Evolutionary conservation across 106 monocot genomes (phyloP), one percentile per base, ranked within the genome.

Genomic region (Dendrobium chrysotoxum): DNA sequence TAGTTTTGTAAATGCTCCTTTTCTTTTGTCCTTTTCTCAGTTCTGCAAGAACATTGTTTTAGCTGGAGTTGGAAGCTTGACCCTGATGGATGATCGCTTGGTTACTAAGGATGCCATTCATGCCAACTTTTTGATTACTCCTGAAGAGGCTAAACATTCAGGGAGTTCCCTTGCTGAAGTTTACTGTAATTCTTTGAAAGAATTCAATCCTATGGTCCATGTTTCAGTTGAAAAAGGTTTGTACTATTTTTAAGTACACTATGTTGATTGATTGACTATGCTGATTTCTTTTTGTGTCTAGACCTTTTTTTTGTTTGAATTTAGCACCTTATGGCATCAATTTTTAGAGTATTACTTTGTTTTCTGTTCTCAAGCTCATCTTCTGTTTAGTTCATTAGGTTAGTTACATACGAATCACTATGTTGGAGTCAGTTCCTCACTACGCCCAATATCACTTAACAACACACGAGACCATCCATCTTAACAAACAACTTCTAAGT

Each of bases 11-110:
- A 53, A 13, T 40, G 44, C 8, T 83, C 57, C 70, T 78, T 81
- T 45, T 57, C 25, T 47, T 5, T 82, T 74, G 31, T 67, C 72
- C 42, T n/a, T 79, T 64, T 67, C 77, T 75, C 77, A 96, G 93
- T 91, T 93, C 70, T 95, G 95, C 89, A 96, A 96, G 85, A 96
- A 96, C 81, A 88, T 96, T 79, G 86, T 96, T 70, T 79, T 96
- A 25, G 93, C 93, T 40, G 95, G 95, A 83, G 88, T 95, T 72
- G 91, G 91, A 31, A 95, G 92, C 72, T 85, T 95, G 78, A 86
- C 95, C 16, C 79, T 96, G 80, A 84, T 89, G 82, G 93, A 91
- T 83, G 91, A 93, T 80, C 88, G 89, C 31, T 10, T 81, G 75
- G 87, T 93, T 21, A 85, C 84, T 28, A 80, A 91, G 45, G 93